Base-by-base conservation (phyloP, 495 filamentous ascomycete species). In the Neurospora sp. region DNA sequence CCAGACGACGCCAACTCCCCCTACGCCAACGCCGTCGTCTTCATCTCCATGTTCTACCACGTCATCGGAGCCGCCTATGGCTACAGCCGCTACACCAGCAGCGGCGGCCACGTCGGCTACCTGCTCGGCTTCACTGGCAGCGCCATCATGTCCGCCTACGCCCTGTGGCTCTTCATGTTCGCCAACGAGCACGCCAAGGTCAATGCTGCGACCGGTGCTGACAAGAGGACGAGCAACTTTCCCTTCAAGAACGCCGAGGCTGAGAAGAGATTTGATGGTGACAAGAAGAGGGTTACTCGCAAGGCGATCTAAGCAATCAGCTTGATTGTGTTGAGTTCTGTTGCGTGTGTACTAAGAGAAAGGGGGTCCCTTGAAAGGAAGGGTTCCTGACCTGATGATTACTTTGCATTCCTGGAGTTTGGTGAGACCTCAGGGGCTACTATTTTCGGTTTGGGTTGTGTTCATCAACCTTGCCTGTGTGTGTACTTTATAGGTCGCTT, bases 181-280 rank as follows among this genome's bases (percentile, higher is more conserved):
- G 92, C 86, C 1, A 90, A 83, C 45, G 88, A 86, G 31, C 81
- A 87, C 74, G 89, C 87, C 2, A 82, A 84, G 70, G 90, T 94
- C 69, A 91, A 86, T 77, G 83, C 87, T 73, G 88, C 86, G 80
- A 95, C 91, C 0, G 92, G 92, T 0, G 91, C 89, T 6, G 93
- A 96, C 78, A 92, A 93, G 83, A 85, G 91, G 77, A 93, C 88
- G 16, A 88, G 90, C 72, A 91, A 91, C 37, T 97, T 90, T 77
- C 94, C 93, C n/a, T 96, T 94, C 77, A 88, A 86, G 77, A 96
- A 95, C n/a, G 38, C 39, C 2, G 77, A 75, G 72, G 75, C 79
- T 4, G 77, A 80, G 35, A 72, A 68, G 70, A 78, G 69, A 69
- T 61, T 61, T 35, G 53, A 35, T 14, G 53, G 53, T 61, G 53